Evolutionary conservation across 2,329 filamentous ascomycete genomes (phyloP), one percentile per base, ranked within the genome.

Genomic region (Sarocladium brachiariae): DNA sequence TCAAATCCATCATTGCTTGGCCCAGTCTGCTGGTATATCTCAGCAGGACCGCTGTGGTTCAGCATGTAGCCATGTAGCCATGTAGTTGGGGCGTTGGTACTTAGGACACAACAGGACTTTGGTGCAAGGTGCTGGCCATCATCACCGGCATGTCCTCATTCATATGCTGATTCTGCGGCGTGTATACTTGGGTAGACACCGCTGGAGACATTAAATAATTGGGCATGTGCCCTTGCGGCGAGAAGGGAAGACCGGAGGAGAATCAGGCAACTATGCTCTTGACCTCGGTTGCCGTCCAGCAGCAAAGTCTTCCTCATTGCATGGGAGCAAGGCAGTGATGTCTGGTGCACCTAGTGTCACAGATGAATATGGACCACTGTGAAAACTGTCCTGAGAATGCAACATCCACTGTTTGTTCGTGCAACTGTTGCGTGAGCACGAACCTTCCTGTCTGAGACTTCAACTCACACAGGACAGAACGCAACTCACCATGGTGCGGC

Each of bases 351-450:
- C 69, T 3, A 81, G 65, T 0, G 75, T 74, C 2, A 77, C 68
- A 2, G 77, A 76, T 10, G 74, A 75, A 25, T 67, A 64, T 2
- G 75, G 74, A 0, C 76, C 74, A 1, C 75, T 78, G 54, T 79
- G 75, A 21, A 81, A 65, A 55, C 77, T 78, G 54, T 81, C 77
- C 57, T 81, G 77, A 55, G 72, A 79, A 57, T 80, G 74, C 30
- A 81, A 58, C 75, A 80, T 80, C 77, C 77, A 81, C 75, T 78
- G 49, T 31, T 45, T 19, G 39, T 9, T n/a, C 4, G 43, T 19
- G 27, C 16, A 33, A 16, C 4, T 14, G 27, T 31, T 27, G 31
- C 33, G 43, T 47, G 24, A 47, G 43, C 43, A 46, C 23, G 27
- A 38, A 31, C 19, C 34, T 14, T n/a, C n/a, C 30, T 48, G 27